phyloP scores from a whole-genome alignment of 768 basidiomycete species.

The Exidia glandulosa region DNA sequence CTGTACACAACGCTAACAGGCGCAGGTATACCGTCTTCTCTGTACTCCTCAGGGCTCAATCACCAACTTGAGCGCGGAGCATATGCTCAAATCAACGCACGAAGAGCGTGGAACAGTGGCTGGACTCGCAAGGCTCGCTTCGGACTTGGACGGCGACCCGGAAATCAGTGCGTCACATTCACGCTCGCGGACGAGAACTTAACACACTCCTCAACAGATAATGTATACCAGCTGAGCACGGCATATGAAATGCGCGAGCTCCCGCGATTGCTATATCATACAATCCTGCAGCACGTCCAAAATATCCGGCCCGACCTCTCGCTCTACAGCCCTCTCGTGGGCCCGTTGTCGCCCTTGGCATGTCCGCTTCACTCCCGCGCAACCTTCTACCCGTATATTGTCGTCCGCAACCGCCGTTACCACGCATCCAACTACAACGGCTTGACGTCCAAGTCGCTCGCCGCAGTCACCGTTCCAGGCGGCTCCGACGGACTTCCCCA shows the following conservation, averaged over 20 bases:
- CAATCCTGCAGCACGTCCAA: neutral
- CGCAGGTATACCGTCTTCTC: neutral
- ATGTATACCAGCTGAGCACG: neutral
- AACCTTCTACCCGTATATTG: neutral
- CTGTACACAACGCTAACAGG: too few relatives aligned
- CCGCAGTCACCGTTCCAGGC: neutral
- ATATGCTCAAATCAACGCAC: neutral
- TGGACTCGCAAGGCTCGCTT: neutral
- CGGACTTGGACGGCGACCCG: neutral
- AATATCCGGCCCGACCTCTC: neutral
- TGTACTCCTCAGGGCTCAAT: neutral
- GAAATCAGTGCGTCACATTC: too few relatives aligned
- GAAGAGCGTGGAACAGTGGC: neutral
- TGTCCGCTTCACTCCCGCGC: neutral
- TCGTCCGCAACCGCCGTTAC: neutral
- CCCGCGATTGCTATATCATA: neutral
- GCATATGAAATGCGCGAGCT: neutral
- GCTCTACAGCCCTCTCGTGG: neutral
- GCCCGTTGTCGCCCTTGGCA: neutral
- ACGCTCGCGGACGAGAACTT: too few relatives aligned
- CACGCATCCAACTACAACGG: neutral
- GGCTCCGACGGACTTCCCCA: neutral
- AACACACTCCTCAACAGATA: too few relatives aligned
- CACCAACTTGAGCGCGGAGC: neutral
- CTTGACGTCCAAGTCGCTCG: neutral